Conservation (phyloP, 2,329 filamentous ascomycete species). For the Botryotinia narcissicola region DNA sequence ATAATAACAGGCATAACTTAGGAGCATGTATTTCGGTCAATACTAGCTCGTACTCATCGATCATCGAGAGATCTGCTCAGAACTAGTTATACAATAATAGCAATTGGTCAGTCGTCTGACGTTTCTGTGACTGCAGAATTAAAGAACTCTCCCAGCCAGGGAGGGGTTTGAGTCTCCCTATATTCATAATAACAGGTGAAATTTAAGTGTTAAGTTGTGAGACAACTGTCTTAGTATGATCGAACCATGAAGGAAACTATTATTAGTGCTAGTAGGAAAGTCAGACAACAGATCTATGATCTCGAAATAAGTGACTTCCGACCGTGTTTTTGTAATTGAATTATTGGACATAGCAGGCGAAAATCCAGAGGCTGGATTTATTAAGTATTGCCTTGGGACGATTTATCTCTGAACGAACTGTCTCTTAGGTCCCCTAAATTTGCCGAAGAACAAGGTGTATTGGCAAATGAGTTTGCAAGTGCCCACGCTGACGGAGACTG, state of each 20-base stretch:
- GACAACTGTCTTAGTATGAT: no score
- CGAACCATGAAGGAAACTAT: no score
- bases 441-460: background rate
- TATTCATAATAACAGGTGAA: background rate
- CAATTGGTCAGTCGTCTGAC: background rate
- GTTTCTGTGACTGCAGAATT: background rate
- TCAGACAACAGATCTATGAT: background rate
- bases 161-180: background rate
- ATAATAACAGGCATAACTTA: background rate
- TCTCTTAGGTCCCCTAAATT: background rate
- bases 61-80: background rate
- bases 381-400: background rate
- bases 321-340: no score
- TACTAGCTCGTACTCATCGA: background rate
- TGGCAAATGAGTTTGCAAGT: background rate
- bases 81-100: background rate
- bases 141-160: background rate
- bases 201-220: background rate
- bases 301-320: no score
- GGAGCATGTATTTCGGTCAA: background rate
- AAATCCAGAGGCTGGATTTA: background rate
- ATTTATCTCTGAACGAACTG: background rate
- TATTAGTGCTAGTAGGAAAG: no score
- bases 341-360: background rate
- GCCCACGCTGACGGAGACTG: background rate